These are phyloP conservation scores for Avena atlantica DNA, from an alignment of 176 grass and related monocot species.

Conservation along the genomic window DNA sequence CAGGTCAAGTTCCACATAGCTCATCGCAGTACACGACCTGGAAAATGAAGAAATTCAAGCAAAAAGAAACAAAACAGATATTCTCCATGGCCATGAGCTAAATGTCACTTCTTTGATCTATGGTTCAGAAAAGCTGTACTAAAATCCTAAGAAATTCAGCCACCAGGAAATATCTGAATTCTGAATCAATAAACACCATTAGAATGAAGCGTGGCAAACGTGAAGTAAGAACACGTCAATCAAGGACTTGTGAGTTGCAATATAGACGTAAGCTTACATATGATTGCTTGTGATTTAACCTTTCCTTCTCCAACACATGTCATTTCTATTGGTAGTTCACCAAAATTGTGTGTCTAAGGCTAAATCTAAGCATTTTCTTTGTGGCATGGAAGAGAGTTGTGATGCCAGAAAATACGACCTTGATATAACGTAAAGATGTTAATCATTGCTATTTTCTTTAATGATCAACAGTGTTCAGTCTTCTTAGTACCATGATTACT, in stretches of 20 bases:
- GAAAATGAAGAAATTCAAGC: neutral
- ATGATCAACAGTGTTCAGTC: neutral
- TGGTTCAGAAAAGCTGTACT: neutral
- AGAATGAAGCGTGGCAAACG: neutral
- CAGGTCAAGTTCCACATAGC: neutral
- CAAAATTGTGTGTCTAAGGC: neutral
- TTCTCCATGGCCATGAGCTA: neutral
- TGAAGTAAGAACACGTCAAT: neutral
- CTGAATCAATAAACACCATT: neutral
- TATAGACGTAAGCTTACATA: conserved; percentile 2
- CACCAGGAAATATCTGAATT: too few species aligned
- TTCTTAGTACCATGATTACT: neutral
- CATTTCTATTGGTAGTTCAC: neutral
- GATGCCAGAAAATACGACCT: neutral
- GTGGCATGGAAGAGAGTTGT: neutral
- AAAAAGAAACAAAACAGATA: neutral
- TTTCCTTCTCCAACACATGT: neutral
- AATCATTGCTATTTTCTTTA: neutral
- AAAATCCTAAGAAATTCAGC: neutral
- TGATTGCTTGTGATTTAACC: neutral
- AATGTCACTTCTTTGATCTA: neutral
- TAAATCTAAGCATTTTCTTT: neutral
- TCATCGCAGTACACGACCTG: neutral
- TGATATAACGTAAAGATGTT: neutral
- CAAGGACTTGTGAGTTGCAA: neutral